Conservation (phyloP, 2,329 filamentous ascomycete genomes). For the Biscogniauxia sp. region DNA sequence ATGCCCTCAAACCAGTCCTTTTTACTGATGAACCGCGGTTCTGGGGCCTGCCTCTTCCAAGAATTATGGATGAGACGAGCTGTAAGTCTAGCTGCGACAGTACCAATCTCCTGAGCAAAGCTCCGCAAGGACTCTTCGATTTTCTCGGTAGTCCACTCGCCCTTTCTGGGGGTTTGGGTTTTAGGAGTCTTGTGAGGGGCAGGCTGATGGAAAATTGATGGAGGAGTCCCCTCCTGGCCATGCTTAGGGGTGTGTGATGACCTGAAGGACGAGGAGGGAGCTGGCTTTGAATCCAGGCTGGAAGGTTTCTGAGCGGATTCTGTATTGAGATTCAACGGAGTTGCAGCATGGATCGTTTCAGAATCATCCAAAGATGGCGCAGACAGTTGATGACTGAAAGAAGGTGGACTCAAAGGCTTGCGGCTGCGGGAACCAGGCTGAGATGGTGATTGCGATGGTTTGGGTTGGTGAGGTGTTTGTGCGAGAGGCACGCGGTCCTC, state of each 20-base stretch:
- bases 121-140: constrained; percentile 41
- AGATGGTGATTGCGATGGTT: constrained; percentile 12
- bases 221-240: constrained; percentile 16
- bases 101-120: constrained; percentile 43
- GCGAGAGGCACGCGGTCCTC: background rate
- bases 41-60: constrained; percentile 38
- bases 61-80: constrained; percentile 45
- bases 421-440: constrained; percentile 20
- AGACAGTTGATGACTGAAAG: constrained; percentile 14
- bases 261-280: constrained; percentile 14
- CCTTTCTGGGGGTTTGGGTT: constrained; percentile 33
- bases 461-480: constrained; percentile 9
- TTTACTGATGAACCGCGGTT: constrained; percentile 40
- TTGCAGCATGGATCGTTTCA: constrained; percentile 17
- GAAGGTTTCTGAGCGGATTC: constrained; percentile 17
- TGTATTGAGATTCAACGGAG: constrained; percentile 16
- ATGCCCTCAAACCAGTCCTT: constrained; percentile 49
- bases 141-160: constrained; percentile 43
- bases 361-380: constrained; percentile 11
- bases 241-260: constrained; percentile 12
- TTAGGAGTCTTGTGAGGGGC: constrained; percentile 29
- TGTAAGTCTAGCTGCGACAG: constrained; percentile 43
- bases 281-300: constrained; percentile 18
- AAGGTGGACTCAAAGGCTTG: constrained; percentile 20
- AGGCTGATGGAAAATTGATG: constrained; percentile 18